Conservation (phyloP, 176 grass and related monocot genomes). For the Bonia amplexicaulis region DNA sequence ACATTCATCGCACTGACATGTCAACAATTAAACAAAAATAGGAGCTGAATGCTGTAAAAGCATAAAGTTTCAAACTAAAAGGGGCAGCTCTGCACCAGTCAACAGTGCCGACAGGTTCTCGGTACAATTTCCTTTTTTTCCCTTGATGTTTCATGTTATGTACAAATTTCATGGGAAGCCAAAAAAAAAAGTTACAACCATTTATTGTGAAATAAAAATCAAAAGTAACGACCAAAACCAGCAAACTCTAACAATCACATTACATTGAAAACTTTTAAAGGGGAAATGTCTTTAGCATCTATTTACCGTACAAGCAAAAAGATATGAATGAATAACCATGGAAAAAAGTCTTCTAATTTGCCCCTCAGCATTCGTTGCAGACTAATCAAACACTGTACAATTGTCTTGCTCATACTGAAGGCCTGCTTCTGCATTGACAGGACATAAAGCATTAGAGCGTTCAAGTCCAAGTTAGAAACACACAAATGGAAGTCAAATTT, state of each 20-base stretch:
- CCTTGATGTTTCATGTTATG: constrained; percentile 8
- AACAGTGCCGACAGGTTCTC: neutral
- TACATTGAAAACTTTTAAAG: constrained; percentile 18
- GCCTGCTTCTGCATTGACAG: constrained; percentile 34
- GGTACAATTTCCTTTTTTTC: neutral
- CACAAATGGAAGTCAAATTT: neutral
- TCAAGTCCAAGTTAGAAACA: neutral
- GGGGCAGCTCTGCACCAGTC: neutral
- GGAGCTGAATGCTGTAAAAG: neutral
- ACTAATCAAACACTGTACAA: constrained; percentile 51
- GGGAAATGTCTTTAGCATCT: constrained; percentile 14
- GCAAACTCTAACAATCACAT: neutral
- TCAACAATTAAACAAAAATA: neutral
- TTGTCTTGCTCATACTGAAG: constrained; percentile 37
- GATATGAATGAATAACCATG: constrained; percentile 15
- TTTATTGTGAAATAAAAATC: constrained; percentile 10
- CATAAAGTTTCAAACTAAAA: neutral
- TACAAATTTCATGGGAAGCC: neutral
- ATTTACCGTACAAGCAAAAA: constrained; percentile 33
- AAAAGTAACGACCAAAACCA: neutral
- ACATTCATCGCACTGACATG: neutral
- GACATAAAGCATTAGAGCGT: neutral
- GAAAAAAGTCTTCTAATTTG: constrained; percentile 25
- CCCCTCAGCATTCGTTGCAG: constrained; percentile 22
- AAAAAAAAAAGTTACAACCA: constrained; percentile 19